These are phyloP conservation scores for Sisymbrium altissimum DNA, from an alignment of 345 rosid genomes.

Conservation along the genomic window DNA sequence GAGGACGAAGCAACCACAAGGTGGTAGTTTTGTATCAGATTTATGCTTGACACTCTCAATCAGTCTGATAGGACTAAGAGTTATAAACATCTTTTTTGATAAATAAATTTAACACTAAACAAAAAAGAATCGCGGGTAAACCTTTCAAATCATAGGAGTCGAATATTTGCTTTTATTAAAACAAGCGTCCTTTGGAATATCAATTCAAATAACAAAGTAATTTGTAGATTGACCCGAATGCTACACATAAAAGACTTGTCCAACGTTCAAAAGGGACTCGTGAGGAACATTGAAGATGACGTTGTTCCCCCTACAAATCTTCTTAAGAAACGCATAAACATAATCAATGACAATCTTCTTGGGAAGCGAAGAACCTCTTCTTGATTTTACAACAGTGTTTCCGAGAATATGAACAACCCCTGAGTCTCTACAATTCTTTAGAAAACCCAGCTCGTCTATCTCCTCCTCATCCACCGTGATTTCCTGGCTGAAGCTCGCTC, in stretches of 20 bases:
- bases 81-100: too few species aligned
- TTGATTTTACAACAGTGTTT: conserved; percentile 59
- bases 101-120: too few species aligned
- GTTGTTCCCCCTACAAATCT: conserved; percentile 69
- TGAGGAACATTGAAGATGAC: conserved; percentile 72
- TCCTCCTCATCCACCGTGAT: conserved; percentile 40
- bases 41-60: too few species aligned
- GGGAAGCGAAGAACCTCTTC: conserved; percentile 51
- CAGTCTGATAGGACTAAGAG: too few species aligned
- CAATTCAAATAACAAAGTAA: too few species aligned
- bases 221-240: too few species aligned
- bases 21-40: too few species aligned
- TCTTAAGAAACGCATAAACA: conserved; percentile 67
- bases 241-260: conserved; percentile 51
- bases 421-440: conserved; percentile 56
- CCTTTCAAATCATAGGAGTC: too few species aligned
- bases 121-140: too few species aligned
- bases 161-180: too few species aligned
- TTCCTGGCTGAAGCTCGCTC: conserved; percentile 16
- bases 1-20: too few species aligned
- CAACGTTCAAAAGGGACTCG: conserved; percentile 69
- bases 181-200: too few species aligned
- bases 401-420: conserved; percentile 78
- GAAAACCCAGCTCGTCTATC: conserved; percentile 53
- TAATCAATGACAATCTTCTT: conserved; percentile 61